These are phyloP conservation scores for Triticum dicoccoides DNA, from an alignment of 176 grass and related monocot genomes.

Conservation along the genomic window DNA sequence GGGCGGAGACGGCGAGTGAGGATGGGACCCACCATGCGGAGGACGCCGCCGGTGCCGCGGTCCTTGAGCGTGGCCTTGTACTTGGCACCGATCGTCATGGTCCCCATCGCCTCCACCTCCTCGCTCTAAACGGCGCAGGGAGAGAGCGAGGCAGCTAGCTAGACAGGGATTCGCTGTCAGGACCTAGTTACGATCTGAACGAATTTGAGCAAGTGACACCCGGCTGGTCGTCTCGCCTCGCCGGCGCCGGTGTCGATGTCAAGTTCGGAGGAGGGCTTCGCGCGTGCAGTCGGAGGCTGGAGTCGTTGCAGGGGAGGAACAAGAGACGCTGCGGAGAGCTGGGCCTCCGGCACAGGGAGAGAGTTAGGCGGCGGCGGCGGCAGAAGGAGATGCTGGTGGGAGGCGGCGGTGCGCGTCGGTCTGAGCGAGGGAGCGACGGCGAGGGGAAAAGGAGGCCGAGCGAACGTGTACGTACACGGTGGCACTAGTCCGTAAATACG, in stretches of 20 bases:
- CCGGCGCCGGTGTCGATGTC: background rate
- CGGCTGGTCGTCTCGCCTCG: background rate
- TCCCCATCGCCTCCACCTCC: constrained; percentile 19
- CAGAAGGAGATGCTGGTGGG: no score
- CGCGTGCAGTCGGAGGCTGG: background rate
- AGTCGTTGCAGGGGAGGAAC: background rate
- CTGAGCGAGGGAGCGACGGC: background rate
- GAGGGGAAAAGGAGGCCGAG: no score
- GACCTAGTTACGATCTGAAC: no score
- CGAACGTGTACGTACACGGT: no score
- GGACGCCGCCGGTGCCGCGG: constrained; percentile 69
- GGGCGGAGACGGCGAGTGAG: background rate
- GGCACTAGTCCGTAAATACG: no score
- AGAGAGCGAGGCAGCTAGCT: background rate
- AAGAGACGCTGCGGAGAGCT: background rate
- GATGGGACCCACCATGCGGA: constrained; percentile 65
- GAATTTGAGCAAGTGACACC: background rate
- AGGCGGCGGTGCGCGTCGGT: background rate
- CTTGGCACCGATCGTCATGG: constrained; percentile 59
- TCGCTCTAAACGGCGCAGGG: background rate
- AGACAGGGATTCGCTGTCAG: background rate
- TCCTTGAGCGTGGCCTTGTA: constrained; percentile 86
- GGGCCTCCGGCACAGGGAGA: background rate
- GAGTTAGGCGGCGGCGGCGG: no score
- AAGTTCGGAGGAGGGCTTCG: background rate